phyloP scores from a whole-genome alignment of 805 yeast genomes.

The Maudiozyma turicensis region DNA sequence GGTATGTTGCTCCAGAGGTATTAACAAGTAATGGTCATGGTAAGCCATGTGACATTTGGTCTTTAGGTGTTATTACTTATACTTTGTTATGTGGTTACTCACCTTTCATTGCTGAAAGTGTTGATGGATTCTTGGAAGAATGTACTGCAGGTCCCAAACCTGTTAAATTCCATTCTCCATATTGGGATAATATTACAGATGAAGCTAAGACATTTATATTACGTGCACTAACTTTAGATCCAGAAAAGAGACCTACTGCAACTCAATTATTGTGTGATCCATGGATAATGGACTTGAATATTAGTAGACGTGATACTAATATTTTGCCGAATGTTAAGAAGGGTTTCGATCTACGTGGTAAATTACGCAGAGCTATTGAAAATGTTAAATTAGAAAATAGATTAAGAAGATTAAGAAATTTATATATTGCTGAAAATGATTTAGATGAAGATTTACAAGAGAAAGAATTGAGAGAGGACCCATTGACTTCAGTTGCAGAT shows the following conservation, averaged over 20 bases:
- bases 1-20: conserved; percentile 96
- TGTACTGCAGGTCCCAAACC: conserved; percentile 58
- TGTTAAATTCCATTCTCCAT: conserved; percentile 76
- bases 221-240: conserved; percentile 59
- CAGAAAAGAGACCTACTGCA: conserved; percentile 60
- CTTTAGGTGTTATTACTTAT: conserved; percentile 85
- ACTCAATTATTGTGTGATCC: conserved; percentile 53
- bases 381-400: conserved; percentile 73
- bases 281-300: conserved; percentile 56
- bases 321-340: conserved; percentile 72
- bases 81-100: conserved; percentile 87
- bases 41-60: conserved; percentile 94
- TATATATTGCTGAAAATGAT: conserved; percentile 39
- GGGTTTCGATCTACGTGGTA: conserved; percentile 75
- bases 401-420: conserved; percentile 56
- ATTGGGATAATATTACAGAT: conserved; percentile 73
- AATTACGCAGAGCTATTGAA: conserved; percentile 79
- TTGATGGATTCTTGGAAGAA: conserved; percentile 71
- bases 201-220: conserved; percentile 76
- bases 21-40: conserved; percentile 79
- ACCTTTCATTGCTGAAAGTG: conserved; percentile 80
- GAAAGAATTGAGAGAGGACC: conserved; percentile 1
- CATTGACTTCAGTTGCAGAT: conserved; percentile 15
- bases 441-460: conserved; percentile 27
- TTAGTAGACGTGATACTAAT: conserved; percentile 41